Base-by-base conservation (phyloP, 768 basidiomycete genomes). In the Tylopilus felleus region DNA sequence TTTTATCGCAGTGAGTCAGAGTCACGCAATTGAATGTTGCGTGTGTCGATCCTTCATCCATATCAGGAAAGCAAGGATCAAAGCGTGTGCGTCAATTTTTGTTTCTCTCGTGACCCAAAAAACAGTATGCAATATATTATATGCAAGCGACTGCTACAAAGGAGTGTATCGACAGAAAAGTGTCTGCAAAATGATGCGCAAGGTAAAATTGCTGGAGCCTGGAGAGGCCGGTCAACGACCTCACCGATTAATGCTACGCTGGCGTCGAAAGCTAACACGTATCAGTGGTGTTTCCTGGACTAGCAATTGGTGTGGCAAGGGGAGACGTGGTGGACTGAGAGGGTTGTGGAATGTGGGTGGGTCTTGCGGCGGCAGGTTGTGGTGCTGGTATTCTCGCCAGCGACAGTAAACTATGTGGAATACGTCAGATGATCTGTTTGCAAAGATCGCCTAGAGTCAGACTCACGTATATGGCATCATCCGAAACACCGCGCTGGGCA, bases 401-500 rank as follows among this genome's bases (percentile, higher is more conserved):
- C 40, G n/a, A 72, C 67, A 43, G 60, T 65, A 31, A 72, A 67
- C 71, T 70, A 35, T 38, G 40, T 5, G 21, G 4, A n/a, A 50
- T 10, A 31, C 8, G 44, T 66, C 47, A 61, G 46, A 38, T 42
- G 17, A 36, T 38, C 38, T 38, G 29, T 12, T 29, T 29, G 38
- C 38, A 19, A 9, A n/a, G n/a, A 7, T 8, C 36, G 17, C 38
- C 17, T 3, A 38, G n/a, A 47, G 8, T 27, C 19, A 13, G 29
- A 52, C 73, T 70, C 52, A 73, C 69, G 39, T 78, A 78, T 47
- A 77, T 70, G 1, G 60, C 59, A 51, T 78, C 77, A 41, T 77
- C 77, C n/a, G 77, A 57, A 19, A 50, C 41, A 25, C 77, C 77
- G 21, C 72, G 77, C 56, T 76, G 67, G 12, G 74, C 74, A 22